Percentiles rank a stretch among this genome's conserved stretches.
Conservation (phyloP, 2,329 filamentous ascomycete species). For the Cadophora sp. region DNA sequence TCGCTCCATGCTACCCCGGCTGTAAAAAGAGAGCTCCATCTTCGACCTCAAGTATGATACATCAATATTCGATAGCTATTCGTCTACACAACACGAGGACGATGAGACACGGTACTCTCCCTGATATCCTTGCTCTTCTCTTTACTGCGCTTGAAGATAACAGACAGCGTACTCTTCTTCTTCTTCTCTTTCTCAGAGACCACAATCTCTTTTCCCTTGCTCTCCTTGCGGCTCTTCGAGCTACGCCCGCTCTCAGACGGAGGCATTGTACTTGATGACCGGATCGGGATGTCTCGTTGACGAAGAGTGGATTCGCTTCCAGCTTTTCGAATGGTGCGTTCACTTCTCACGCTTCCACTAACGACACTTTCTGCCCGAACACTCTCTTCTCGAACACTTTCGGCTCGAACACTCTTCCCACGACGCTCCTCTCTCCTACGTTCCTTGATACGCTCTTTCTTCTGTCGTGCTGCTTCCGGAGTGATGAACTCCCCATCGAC, state of each 20-base stretch:
- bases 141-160: slow-evolving; percentile 33
- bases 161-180: slow-evolving; percentile 30
- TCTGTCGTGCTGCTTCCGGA: slow-evolving; percentile 41
- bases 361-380: slow-evolving; percentile 28
- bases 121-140: slow-evolving; percentile 43
- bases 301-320: slow-evolving; percentile 39
- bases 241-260: slow-evolving; percentile 34
- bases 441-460: slow-evolving; percentile 38
- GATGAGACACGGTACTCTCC: slow-evolving; percentile 24
- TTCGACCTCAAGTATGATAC: not conserved
- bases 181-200: slow-evolving; percentile 39
- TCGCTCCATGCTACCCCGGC: too few species aligned
- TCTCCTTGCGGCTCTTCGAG: slow-evolving; percentile 36
- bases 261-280: slow-evolving; percentile 32
- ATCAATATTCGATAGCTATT: not conserved
- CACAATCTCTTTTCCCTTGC: slow-evolving; percentile 43
- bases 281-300: slow-evolving; percentile 19
- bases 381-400: slow-evolving; percentile 15
- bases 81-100: slow-evolving; percentile 20
- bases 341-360: slow-evolving; percentile 28
- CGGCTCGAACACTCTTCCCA: slow-evolving; percentile 25
- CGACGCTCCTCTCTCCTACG: slow-evolving; percentile 36
- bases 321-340: slow-evolving; percentile 40
- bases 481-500: slow-evolving; percentile 46
- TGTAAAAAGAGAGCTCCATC: not conserved